Conservation (phyloP, 768 basidiomycete species). For the Auricularia auricula-judae region DNA sequence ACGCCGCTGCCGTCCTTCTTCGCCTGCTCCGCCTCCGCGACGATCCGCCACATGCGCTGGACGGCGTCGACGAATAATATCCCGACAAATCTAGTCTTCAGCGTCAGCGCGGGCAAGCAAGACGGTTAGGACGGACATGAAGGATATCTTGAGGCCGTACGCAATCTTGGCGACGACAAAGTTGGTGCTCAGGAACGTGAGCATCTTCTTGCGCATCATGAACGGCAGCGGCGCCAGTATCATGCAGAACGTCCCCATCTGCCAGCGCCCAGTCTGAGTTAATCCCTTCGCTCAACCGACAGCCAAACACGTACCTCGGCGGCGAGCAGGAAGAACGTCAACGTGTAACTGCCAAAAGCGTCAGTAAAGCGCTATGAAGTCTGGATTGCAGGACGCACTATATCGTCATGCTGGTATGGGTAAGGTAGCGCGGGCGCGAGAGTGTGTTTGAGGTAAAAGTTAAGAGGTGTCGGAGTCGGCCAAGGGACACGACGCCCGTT, state of each 20-base stretch:
- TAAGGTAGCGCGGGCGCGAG: neutral
- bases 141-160: conserved; percentile 87
- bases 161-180: conserved; percentile 71
- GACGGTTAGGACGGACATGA: conserved; percentile 49
- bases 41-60: conserved; percentile 82
- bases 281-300: neutral
- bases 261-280: neutral
- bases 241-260: conserved; percentile 78
- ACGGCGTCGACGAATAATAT: conserved; percentile 86
- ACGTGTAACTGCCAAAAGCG: conserved; percentile 43
- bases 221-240: conserved; percentile 83
- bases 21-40: conserved; percentile 57
- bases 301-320: conserved; percentile 39
- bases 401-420: conserved; percentile 29
- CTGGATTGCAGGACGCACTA: conserved; percentile 23
- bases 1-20: conserved; percentile 38
- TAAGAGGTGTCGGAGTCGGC: neutral
- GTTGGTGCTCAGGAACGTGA: conserved; percentile 61
- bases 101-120: neutral
- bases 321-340: conserved; percentile 73
- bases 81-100: conserved; percentile 51
- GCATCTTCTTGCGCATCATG: conserved; percentile 53
- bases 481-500: neutral
- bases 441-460: neutral
- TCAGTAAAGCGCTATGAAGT: neutral